These are phyloP conservation scores for Psilocybe cubensis DNA, from an alignment of 768 basidiomycete genomes.

Conservation along the genomic window DNA sequence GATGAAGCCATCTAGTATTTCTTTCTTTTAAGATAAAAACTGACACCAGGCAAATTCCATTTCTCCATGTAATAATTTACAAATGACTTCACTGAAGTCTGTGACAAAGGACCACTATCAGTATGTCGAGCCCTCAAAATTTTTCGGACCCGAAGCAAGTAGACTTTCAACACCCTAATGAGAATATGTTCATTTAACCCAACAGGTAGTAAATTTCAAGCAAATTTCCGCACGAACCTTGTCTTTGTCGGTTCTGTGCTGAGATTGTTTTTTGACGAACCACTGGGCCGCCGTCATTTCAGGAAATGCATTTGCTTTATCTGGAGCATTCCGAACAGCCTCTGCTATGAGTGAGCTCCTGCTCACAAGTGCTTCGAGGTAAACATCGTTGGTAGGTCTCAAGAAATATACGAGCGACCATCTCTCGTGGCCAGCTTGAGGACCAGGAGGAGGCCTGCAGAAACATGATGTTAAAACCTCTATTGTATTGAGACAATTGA, in stretches of 20 bases:
- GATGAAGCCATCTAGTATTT: no score
- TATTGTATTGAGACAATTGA: neutral
- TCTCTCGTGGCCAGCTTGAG: slow-evolving; percentile 48
- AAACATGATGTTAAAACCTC: neutral
- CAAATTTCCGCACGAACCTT: slow-evolving; percentile 5
- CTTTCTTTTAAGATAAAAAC: no score
- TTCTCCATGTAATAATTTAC: no score
- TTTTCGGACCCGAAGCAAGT: neutral
- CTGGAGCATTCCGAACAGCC: slow-evolving; percentile 32
- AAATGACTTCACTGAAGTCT: no score
- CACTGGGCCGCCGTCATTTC: slow-evolving; percentile 31
- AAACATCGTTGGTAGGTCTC: slow-evolving; percentile 50
- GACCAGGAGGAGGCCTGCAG: slow-evolving; percentile 49
- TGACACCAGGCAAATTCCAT: no score
- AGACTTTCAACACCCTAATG: neutral
- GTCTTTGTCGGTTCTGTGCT: slow-evolving; percentile 13
- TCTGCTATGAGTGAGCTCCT: slow-evolving; percentile 48
- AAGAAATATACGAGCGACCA: slow-evolving; percentile 69
- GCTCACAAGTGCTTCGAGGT: slow-evolving; percentile 47
- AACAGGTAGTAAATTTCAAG: neutral
- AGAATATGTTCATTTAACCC: neutral
- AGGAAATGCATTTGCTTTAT: slow-evolving; percentile 20
- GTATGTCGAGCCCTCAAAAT: no score
- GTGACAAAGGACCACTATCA: no score
- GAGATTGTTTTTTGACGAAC: slow-evolving; percentile 27